Evolutionary conservation across 768 basidiomycete genomes (phyloP).

Genomic region (Hortiboletus campestris): DNA sequence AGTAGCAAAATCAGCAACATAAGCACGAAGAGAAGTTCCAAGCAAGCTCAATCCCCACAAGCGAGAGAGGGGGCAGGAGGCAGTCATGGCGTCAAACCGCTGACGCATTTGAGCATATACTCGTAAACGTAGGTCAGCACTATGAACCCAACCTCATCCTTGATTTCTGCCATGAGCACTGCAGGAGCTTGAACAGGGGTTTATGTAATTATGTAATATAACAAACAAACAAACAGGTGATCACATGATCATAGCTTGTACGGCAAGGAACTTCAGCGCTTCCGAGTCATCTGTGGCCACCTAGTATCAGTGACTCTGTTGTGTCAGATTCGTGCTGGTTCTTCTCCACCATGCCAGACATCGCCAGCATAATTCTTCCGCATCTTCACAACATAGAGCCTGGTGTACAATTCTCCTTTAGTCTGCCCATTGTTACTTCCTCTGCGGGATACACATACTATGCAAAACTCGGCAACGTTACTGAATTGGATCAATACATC

Average conservation of each 20-base stretch:
- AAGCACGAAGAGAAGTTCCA: background rate
- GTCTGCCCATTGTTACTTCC: slow-evolving; percentile 48
- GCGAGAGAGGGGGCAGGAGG: background rate
- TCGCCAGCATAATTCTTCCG: slow-evolving; percentile 35
- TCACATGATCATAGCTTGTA: no score
- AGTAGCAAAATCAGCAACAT: background rate
- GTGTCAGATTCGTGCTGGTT: background rate
- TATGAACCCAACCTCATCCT: background rate
- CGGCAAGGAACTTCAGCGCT: no score
- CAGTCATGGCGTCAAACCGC: background rate
- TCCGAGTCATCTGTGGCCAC: no score
- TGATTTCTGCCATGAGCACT: background rate
- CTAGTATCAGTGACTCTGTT: background rate
- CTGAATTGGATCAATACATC: slow-evolving; percentile 60
- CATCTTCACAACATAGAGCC: slow-evolving; percentile 52
- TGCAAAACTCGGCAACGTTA: slow-evolving; percentile 52
- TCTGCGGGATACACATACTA: slow-evolving; percentile 60
- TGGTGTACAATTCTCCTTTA: slow-evolving; percentile 44
- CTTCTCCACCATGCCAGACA: slow-evolving; percentile 16
- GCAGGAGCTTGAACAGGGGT: no score
- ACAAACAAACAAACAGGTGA: no score
- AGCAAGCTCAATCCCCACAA: background rate
- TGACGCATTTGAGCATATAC: background rate
- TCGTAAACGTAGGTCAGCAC: background rate
- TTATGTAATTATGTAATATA: no score